These are phyloP conservation scores for Liquidambar formosana DNA, from an alignment of 164 flowering plant genomes.

Conservation along the genomic window DNA sequence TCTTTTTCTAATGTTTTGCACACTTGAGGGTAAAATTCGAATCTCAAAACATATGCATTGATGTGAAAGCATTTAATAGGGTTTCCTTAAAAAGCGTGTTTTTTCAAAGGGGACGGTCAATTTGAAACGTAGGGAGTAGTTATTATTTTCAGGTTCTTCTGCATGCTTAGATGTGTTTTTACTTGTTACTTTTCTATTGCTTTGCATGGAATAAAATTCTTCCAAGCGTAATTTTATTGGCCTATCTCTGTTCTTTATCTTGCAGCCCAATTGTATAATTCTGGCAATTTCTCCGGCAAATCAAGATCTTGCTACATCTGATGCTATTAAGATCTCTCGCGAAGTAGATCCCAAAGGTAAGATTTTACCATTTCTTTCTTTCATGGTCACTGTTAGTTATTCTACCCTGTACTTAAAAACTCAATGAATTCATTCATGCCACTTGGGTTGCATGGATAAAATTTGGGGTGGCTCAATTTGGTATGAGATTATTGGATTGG, in stretches of 20 bases:
- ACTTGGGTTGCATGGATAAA: too few relatives aligned
- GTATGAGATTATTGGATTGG: too few relatives aligned
- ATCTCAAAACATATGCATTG: too few relatives aligned
- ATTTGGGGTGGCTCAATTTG: too few relatives aligned
- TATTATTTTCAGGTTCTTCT: not conserved
- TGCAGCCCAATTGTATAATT: conserved; percentile 67
- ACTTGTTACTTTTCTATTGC: not conserved
- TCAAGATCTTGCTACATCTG: conserved; percentile 76
- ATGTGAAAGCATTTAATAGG: too few relatives aligned
- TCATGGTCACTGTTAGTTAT: not conserved
- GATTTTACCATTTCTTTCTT: not conserved
- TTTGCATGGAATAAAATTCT: not conserved
- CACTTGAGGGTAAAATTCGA: too few relatives aligned
- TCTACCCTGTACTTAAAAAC: not conserved
- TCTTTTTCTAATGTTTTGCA: too few relatives aligned
- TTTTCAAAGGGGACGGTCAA: too few relatives aligned
- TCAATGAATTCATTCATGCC: too few relatives aligned
- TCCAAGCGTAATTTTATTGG: not conserved
- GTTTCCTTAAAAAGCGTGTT: too few relatives aligned
- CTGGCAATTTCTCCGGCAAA: conserved; percentile 76
- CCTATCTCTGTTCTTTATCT: not conserved
- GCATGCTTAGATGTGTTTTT: not conserved
- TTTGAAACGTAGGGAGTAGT: too few relatives aligned
- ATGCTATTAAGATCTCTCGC: conserved; percentile 72
- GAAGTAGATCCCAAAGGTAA: conserved; percentile 74